Evolutionary conservation across 2,329 filamentous ascomycete genomes (phyloP).

Genomic region (Blastomyces gilchristii): DNA sequence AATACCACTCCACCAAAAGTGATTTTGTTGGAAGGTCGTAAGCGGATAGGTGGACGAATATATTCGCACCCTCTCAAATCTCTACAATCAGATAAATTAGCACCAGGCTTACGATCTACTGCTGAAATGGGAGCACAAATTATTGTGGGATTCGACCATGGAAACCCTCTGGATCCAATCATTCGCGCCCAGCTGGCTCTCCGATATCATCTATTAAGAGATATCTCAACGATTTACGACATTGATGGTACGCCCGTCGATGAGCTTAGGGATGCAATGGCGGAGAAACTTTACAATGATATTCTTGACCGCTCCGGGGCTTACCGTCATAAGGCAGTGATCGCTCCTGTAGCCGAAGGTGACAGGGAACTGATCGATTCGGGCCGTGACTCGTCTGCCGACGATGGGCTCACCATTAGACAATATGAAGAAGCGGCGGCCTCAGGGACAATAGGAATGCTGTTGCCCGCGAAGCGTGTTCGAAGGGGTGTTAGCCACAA

Average conservation of each 20-base stretch:
- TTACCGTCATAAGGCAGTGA: conserved; percentile 69
- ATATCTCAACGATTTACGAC: conserved; percentile 82
- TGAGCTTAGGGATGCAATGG: conserved; percentile 63
- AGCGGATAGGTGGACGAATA: conserved; percentile 79
- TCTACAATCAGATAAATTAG: conserved; percentile 45
- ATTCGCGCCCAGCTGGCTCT: conserved; percentile 83
- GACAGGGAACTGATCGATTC: conserved; percentile 72
- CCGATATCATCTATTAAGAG: conserved; percentile 70
- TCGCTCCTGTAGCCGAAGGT: conserved; percentile 65
- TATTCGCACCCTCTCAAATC: conserved; percentile 68
- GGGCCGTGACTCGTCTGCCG: conserved; percentile 64
- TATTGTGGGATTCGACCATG: conserved; percentile 90
- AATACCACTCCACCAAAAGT: conserved; percentile 61
- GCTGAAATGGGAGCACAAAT: conserved; percentile 98
- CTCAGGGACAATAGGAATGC: conserved; percentile 41
- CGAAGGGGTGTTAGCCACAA: conserved; percentile 38
- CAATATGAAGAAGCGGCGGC: conserved; percentile 61
- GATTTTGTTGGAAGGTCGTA: conserved; percentile 74
- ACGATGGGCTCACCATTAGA: conserved; percentile 60
- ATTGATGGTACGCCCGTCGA: conserved; percentile 55
- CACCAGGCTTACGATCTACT: conserved; percentile 55
- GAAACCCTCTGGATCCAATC: conserved; percentile 85
- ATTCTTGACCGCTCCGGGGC: conserved; percentile 83
- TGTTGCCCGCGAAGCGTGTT: conserved; percentile 35
- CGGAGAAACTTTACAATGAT: conserved; percentile 90